Conservation (phyloP, 441 rosid genomes). For the Adansonia grandidieri region DNA sequence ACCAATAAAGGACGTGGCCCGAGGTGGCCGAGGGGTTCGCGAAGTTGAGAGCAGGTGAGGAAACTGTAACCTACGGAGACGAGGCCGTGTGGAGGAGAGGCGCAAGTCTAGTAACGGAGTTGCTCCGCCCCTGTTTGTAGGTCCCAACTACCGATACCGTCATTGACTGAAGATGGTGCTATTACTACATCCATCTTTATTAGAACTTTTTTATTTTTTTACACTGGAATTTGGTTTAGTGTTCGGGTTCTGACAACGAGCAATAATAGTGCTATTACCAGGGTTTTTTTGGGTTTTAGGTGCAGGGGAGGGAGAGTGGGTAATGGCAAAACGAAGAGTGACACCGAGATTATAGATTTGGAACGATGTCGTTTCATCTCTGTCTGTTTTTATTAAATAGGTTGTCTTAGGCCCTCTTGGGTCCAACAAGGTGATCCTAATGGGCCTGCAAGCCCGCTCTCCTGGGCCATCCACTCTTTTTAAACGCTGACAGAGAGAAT, state of each 20-base stretch:
- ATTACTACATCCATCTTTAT: constrained; percentile 49
- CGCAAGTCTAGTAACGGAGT: constrained; percentile 71
- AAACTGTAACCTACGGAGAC: constrained; percentile 60
- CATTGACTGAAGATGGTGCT: constrained; percentile 74
- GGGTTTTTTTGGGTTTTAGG: constrained; percentile 21
- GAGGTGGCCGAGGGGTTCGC: constrained; percentile 57
- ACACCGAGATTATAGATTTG: not conserved
- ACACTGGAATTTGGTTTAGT: not conserved
- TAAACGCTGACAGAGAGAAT: no score
- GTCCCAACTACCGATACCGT: constrained; percentile 83
- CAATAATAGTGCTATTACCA: no score
- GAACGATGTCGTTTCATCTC: not conserved
- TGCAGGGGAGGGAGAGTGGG: not conserved
- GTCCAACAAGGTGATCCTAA: not conserved
- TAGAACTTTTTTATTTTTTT: not conserved
- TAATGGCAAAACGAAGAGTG: not conserved
- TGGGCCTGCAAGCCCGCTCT: not conserved
- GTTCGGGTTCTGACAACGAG: not conserved
- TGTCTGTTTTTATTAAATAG: not conserved
- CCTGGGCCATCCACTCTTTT: no score
- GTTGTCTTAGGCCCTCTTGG: not conserved
- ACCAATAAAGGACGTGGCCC: constrained; percentile 78
- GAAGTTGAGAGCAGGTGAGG: constrained; percentile 80
- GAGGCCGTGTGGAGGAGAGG: constrained; percentile 75
- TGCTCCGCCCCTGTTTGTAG: constrained; percentile 64